Conservation (phyloP, 2,329 filamentous ascomycete genomes). For the Pestalotiopsis sp. region DNA sequence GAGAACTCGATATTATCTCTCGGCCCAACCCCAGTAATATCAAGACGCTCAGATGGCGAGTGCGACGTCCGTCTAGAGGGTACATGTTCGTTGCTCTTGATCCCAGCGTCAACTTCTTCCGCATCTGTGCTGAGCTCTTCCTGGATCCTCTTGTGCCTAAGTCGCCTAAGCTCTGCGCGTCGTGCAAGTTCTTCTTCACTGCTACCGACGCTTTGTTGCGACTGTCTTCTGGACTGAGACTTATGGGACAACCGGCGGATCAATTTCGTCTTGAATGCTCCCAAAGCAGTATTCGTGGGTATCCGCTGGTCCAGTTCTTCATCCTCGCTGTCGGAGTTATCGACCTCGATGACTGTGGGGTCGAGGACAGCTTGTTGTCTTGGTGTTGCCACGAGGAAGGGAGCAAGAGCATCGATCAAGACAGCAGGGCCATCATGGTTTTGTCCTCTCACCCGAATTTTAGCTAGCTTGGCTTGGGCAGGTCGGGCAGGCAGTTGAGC, state of each 20-base stretch:
- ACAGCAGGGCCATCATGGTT: constrained; percentile 11
- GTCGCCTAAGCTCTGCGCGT: constrained; percentile 56
- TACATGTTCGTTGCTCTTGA: constrained; percentile 27
- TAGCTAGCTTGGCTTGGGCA: constrained; percentile 25
- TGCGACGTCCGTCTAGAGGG: constrained; percentile 25
- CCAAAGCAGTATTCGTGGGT: constrained; percentile 42
- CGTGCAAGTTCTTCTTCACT: constrained; percentile 57
- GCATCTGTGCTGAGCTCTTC: constrained; percentile 56
- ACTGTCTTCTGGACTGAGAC: constrained; percentile 40
- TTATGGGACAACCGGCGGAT: constrained; percentile 50
- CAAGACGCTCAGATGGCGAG: constrained; percentile 18
- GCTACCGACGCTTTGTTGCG: constrained; percentile 44
- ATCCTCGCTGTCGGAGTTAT: constrained; percentile 36
- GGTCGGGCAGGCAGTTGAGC: constrained; percentile 25
- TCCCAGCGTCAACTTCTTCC: constrained; percentile 30
- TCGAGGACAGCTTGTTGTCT: constrained; percentile 31
- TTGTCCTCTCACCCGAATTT: not conserved
- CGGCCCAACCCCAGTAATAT: constrained; percentile 41
- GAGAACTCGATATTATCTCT: constrained; percentile 53
- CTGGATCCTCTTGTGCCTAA: constrained; percentile 60
- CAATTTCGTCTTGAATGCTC: constrained; percentile 47
- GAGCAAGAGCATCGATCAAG: constrained; percentile 21
- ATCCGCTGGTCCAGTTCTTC: constrained; percentile 17
- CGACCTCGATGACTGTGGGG: constrained; percentile 40
- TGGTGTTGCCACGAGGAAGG: constrained; percentile 23